A percentile compares a stretch with the other conserved stretches of the same genome.
These are phyloP conservation scores for Annulohypoxylon bovei DNA, from an alignment of 495 filamentous ascomycete genomes.

Conservation along the genomic window DNA sequence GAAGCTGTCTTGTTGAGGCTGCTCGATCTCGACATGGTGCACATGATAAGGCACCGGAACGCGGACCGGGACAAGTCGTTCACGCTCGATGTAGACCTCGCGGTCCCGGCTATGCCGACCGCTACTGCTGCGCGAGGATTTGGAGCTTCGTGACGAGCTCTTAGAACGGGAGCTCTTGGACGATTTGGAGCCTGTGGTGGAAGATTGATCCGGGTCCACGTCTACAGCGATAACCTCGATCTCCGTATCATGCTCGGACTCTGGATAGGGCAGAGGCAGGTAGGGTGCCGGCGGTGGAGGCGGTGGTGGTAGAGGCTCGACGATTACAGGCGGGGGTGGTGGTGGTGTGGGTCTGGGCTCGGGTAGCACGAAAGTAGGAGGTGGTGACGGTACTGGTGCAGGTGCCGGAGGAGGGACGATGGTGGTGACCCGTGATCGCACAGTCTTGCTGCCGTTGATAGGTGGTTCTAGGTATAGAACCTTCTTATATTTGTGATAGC, in stretches of 20 bases:
- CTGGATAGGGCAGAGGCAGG: conserved; percentile 25
- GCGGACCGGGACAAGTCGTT: conserved; percentile 52
- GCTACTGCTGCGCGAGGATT: conserved; percentile 38
- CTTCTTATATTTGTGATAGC: conserved; percentile 53
- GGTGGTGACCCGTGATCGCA: conserved; percentile 55
- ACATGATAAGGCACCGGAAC: conserved; percentile 49
- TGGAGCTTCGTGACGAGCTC: conserved; percentile 42
- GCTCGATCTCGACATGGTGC: conserved; percentile 40
- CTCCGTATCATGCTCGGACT: conserved; percentile 47
- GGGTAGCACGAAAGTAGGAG: conserved; percentile 8
- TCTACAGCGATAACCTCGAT: conserved; percentile 65
- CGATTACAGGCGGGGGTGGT: conserved; percentile 32
- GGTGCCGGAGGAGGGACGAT: conserved; percentile 51
- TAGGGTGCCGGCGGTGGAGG: conserved; percentile 31
- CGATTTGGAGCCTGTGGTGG: conserved; percentile 30
- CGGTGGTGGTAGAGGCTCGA: conserved; percentile 39
- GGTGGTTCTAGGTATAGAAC: conserved; percentile 59
- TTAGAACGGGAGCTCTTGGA: conserved; percentile 39
- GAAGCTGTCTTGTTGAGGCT: conserved; percentile 53
- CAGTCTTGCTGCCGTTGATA: conserved; percentile 48
- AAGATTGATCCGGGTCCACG: conserved; percentile 52
- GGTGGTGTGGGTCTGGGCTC: conserved; percentile 36
- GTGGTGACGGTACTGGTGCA: conserved; percentile 42
- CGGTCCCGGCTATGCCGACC: conserved; percentile 45
- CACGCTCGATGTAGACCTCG: conserved; percentile 62